These are phyloP conservation scores for Prunus yedoensis DNA, from an alignment of 331 rosid genomes.

Conservation along the genomic window DNA sequence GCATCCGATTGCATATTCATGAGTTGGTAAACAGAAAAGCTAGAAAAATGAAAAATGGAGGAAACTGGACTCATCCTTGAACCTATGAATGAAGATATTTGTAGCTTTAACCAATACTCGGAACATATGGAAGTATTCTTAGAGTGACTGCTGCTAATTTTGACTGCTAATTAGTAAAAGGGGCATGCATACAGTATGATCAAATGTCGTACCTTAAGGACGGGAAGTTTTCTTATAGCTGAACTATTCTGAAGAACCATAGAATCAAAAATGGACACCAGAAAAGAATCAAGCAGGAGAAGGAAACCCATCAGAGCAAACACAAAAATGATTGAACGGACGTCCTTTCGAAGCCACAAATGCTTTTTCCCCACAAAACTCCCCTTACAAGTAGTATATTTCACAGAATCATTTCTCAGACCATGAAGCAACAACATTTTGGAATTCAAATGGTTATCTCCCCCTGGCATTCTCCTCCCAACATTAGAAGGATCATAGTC, in stretches of 20 bases:
- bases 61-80: too few relatives aligned
- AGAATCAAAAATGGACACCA: conserved; percentile 62
- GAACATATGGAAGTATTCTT: too few relatives aligned
- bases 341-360: conserved; percentile 60
- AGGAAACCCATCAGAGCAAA: conserved; percentile 62
- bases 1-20: too few relatives aligned
- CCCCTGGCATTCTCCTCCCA: conserved; percentile 57
- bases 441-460: conserved; percentile 51
- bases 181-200: too few relatives aligned
- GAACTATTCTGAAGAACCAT: conserved; percentile 40
- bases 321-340: conserved; percentile 53
- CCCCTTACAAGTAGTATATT: conserved; percentile 54
- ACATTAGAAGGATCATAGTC: conserved; percentile 41
- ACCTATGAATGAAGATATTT: too few relatives aligned
- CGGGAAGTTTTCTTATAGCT: conserved; percentile 37
- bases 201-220: conserved; percentile 44
- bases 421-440: conserved; percentile 54
- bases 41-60: too few relatives aligned
- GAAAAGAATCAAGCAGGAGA: conserved; percentile 69
- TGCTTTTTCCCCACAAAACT: conserved; percentile 53
- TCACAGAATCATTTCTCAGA: conserved; percentile 50
- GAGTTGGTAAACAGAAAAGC: too few relatives aligned
- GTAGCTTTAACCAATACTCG: too few relatives aligned
- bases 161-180: too few relatives aligned
- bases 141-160: too few relatives aligned